These are phyloP conservation scores for Phyllosticta ampelicida DNA, from an alignment of 2,329 filamentous ascomycete species.

Conservation along the genomic window DNA sequence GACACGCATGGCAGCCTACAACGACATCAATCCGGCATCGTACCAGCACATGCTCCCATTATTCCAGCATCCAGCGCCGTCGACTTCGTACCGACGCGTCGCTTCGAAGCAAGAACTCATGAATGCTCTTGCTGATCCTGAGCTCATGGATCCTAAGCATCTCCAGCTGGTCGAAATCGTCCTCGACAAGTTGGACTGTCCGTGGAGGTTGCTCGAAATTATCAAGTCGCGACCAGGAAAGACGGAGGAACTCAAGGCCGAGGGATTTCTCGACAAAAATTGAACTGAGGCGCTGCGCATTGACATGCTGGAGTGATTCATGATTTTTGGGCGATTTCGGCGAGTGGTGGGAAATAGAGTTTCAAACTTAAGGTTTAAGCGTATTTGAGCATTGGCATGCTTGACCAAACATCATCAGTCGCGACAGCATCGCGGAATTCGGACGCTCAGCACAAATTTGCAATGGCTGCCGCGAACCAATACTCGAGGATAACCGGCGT, in stretches of 20 bases:
- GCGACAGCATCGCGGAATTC: background rate
- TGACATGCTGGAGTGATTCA: background rate
- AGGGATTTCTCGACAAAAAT: constrained; percentile 22
- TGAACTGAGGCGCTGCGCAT: background rate
- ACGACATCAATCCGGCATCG: constrained; percentile 29
- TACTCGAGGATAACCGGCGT: background rate
- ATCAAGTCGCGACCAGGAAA: constrained; percentile 26
- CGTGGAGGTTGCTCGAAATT: constrained; percentile 25
- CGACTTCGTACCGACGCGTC: constrained; percentile 25
- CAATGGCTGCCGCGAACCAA: background rate
- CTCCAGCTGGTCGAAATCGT: constrained; percentile 34
- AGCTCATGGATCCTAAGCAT: constrained; percentile 20
- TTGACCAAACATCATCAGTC: background rate
- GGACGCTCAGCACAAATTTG: background rate
- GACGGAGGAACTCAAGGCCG: constrained; percentile 26
- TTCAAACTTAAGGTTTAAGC: background rate
- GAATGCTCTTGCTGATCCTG: constrained; percentile 20
- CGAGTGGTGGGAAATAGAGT: background rate
- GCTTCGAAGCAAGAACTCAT: constrained; percentile 29
- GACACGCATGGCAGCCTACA: constrained; percentile 20
- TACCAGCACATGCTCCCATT: constrained; percentile 32
- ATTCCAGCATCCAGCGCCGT: constrained; percentile 25
- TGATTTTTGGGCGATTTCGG: background rate
- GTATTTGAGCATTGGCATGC: background rate
- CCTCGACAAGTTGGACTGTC: constrained; percentile 31